Evolutionary conservation across 1,139 yeast species (phyloP), one percentile per base, ranked within the genome.

Genomic region (Hemisphaericaspora xylanilytica): DNA sequence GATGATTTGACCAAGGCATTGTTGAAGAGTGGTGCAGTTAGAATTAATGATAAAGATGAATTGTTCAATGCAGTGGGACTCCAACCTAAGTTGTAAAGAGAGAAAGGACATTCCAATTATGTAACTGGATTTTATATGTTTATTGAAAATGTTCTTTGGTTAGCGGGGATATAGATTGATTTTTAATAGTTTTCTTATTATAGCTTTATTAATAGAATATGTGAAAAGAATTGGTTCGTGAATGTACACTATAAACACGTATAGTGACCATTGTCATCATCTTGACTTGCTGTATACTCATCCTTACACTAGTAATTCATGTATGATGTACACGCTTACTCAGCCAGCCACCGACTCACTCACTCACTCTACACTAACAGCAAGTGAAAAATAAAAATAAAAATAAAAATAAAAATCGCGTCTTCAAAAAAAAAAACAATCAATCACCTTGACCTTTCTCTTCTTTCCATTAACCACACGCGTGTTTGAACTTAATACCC

Each of bases 1-100:
- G 80, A 70, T 22, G 97, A 89, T 55, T 74, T 89, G 56, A 78
- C 81, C 36, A 71, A 71, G 38, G 90, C 96, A 6, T 69, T 87
- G 47, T 60, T 75, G 41, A 74, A 72, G 53, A 81, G 88, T 38
- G 90, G 87, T 3, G 81, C 80, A 11, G 70, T 75, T 24, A 69
- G 68, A 49, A 51, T 67, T 20, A 70, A 70, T 44, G 65, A 59
- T 15, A 63, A 62, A 43, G 74, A 70, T 42, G 75, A 70, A 49
- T 63, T 71, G 44, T 68, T 58, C 50, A 68, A 67, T 49, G 70
- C 71, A 22, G 70, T 67, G n/a, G 56, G 58, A n/a, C 49, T 65
- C 15, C 72, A 65, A 48, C 60, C 74, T 15, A 70, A 70, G 47
- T 63, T 70, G 45, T 69, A 52, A 12, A 15, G 13, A 15, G 9